Base-by-base conservation (phyloP, 2,329 filamentous ascomycete species). In the Colletotrichum gigasporum region DNA sequence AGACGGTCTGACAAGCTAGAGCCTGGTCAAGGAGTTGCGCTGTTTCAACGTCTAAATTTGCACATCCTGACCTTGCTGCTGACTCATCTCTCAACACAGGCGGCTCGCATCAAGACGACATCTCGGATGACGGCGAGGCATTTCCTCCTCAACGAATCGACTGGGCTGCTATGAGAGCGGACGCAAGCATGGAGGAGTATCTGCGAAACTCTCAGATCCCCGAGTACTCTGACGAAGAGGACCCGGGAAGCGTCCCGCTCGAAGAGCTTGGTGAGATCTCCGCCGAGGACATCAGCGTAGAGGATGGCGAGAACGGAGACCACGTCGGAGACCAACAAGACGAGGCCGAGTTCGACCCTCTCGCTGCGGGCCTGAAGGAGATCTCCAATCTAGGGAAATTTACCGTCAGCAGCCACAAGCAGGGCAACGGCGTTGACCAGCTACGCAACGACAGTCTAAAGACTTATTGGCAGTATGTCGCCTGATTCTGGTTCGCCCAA, bases 321-420 rank as follows among this genome's bases (percentile, higher is more conserved):
- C 65, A 70, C 10, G 63, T 60, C 9, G 73, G 67, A 41, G 71
- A 71, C 8, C 71, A 71, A 7, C 73, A 68, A 4, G 66, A 75
- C 9, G 75, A 74, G 30, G 74, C 77, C 6, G 77, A 80, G 28
- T 85, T 89, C 54, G 82, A 89, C 59, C 80, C 87, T 12, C 78
- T 82, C 16, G 83, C 83, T 16, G 73, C 84, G 10, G 83, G 89
- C 42, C 81, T 95, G 66, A 94, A 94, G 75, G 93, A 96, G 74
- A 95, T 96, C 74, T 93, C 91, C 70, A 94, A 93, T 67, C 84
- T 96, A 18, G 92, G 91, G 30, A 91, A 90, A 68, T 95, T 93
- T 83, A 94, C 91, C 10, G 92, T 95, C 69, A 93, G 90, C 74
- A 92, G 88, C 72, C 89, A 89, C 72, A 96, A 96, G 77, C 91